phyloP scores from a whole-genome alignment of 305 asterid species.

The Striga hermonthica region DNA sequence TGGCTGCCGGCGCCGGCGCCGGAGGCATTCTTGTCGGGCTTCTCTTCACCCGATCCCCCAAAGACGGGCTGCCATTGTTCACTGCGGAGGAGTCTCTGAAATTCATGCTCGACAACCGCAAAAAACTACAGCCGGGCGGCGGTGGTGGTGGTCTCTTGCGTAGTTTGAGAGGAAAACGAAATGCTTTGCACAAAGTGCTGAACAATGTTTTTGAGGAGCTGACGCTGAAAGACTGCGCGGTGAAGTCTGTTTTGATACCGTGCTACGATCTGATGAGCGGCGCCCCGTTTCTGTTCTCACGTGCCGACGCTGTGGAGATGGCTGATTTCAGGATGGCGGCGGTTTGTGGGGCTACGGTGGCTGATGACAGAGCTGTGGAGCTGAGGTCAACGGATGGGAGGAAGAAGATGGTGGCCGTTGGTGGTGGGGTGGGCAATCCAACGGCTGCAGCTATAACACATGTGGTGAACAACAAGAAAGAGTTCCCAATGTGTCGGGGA shows the following conservation, averaged over 20 bases:
- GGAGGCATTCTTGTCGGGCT: constrained; percentile 67
- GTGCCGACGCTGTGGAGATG: constrained; percentile 79
- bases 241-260: constrained; percentile 70
- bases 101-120: constrained; percentile 38
- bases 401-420: constrained; percentile 55
- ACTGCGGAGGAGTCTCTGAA: constrained; percentile 50
- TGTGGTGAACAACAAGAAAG: constrained; percentile 78
- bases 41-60: constrained; percentile 47
- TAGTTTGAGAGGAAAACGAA: constrained; percentile 27
- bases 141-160: constrained; percentile 11
- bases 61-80: constrained; percentile 47
- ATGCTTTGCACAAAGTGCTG: constrained; percentile 33
- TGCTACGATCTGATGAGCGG: constrained; percentile 68
- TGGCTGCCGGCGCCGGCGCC: constrained; percentile 64
- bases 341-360: constrained; percentile 56
- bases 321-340: constrained; percentile 59
- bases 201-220: constrained; percentile 41
- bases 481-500: constrained; percentile 61
- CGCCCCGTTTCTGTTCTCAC: constrained; percentile 64
- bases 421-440: constrained; percentile 68
- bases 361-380: constrained; percentile 33
- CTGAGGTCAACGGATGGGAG: constrained; percentile 57
- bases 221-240: constrained; percentile 51
- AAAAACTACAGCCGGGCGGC: constrained; percentile 11
- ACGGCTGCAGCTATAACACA: constrained; percentile 83